A percentile compares a stretch with the other conserved stretches of the same genome.
Conservation (phyloP, 805 yeast genomes). For the Yarrowia hollandica region DNA sequence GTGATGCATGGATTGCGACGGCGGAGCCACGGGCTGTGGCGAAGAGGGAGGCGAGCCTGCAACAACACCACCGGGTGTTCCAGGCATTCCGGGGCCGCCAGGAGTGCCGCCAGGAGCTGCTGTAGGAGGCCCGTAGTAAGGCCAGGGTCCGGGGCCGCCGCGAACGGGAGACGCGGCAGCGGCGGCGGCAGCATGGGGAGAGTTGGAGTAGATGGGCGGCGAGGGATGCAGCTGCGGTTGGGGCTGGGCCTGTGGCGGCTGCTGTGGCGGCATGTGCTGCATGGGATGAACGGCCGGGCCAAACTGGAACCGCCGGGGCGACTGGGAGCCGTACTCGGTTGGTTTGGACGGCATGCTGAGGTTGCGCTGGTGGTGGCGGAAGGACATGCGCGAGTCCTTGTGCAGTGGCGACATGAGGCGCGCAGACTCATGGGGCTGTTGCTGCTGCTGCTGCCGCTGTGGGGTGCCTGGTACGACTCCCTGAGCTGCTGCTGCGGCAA, state of each 20-base stretch:
- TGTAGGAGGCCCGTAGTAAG: neutral
- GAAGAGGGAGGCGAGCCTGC: constrained; percentile 34
- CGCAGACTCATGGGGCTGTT: constrained; percentile 16
- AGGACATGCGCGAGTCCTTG: constrained; percentile 31
- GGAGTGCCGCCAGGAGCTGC: neutral
- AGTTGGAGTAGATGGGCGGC: constrained; percentile 23
- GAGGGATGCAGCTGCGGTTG: constrained; percentile 29
- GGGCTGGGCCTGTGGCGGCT: neutral
- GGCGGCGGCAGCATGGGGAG: constrained; percentile 4
- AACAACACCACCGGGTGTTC: constrained; percentile 32
- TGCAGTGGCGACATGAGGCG: constrained; percentile 29
- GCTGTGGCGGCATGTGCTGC: constrained; percentile 31
- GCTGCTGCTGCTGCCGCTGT: neutral
- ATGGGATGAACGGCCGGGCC: constrained; percentile 28
- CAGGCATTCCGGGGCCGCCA: neutral
- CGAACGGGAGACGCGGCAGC: neutral
- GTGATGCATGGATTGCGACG: constrained; percentile 46
- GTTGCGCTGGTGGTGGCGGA: constrained; percentile 35
- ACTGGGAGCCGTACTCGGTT: constrained; percentile 30
- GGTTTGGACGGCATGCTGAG: constrained; percentile 35
- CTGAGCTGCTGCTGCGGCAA: constrained; percentile 33
- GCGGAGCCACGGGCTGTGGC: constrained; percentile 31
- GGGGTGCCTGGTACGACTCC: constrained; percentile 21
- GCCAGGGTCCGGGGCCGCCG: neutral
- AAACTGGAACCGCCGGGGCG: constrained; percentile 31